These are phyloP conservation scores for Ambrosiella xylebori DNA, from an alignment of 2,329 filamentous ascomycete species.

Conservation along the genomic window DNA sequence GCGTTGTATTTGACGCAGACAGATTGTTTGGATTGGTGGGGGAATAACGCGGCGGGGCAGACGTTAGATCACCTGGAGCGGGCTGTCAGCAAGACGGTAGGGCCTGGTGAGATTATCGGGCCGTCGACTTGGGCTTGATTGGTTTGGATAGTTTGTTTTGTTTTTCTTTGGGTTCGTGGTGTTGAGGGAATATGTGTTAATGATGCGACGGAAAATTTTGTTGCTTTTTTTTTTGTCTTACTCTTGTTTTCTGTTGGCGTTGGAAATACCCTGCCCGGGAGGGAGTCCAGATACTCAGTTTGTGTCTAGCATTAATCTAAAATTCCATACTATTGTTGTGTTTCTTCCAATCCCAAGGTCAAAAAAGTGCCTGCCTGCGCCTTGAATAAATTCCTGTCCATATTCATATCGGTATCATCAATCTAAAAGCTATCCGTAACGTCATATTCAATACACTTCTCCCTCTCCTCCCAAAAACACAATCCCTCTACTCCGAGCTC, in stretches of 20 bases:
- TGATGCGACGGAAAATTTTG: not conserved
- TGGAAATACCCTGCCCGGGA: no score
- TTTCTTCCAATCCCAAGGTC: no score
- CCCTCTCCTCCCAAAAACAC: not conserved
- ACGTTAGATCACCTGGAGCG: conserved; percentile 29
- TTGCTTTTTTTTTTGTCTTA: not conserved
- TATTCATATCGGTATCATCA: no score
- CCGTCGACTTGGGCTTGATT: conserved; percentile 29
- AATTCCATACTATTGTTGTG: no score
- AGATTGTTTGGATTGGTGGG: conserved; percentile 43
- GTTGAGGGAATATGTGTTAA: not conserved
- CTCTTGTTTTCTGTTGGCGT: not conserved
- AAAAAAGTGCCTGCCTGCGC: no score
- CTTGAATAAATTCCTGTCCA: no score
- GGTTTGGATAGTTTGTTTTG: not conserved
- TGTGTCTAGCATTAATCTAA: no score
- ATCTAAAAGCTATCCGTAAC: not conserved
- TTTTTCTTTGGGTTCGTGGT: conserved; percentile 1
- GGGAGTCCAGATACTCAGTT: no score
- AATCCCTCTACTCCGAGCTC: conserved; percentile 26
- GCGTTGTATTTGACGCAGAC: conserved; percentile 43
- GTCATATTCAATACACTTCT: not conserved
- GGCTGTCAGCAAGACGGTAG: conserved; percentile 27
- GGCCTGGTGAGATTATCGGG: conserved; percentile 32
- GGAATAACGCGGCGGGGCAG: conserved; percentile 31